phyloP scores from a whole-genome alignment of 352 stramenopile species.

The Globisporangium camurandrum region DNA sequence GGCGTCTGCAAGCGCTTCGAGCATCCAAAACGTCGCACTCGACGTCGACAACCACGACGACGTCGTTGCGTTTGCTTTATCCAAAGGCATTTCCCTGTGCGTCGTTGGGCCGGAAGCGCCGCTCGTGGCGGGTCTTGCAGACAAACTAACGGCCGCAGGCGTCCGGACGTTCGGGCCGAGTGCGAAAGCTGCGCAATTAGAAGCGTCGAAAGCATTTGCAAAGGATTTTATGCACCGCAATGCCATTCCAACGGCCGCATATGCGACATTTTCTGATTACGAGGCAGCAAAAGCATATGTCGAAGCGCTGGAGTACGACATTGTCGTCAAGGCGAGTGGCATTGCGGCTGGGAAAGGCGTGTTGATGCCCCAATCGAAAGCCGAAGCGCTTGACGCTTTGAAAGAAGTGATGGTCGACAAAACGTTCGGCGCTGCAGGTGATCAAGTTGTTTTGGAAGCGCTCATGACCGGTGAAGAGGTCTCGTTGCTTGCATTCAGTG shows the following conservation, averaged over 20 bases:
- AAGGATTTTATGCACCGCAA: constrained; percentile 99
- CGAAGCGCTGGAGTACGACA: constrained; percentile 88
- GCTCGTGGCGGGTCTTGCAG: constrained; percentile 93
- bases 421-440: constrained; percentile 92
- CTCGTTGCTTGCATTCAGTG: constrained; percentile 96
- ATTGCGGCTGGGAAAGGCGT: constrained; percentile 99
- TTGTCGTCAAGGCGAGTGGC: constrained; percentile 99
- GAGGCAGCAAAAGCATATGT: constrained; percentile 90
- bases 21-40: constrained; percentile 81
- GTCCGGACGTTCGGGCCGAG: constrained; percentile 96
- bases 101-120: constrained; percentile 97
- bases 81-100: constrained; percentile 92
- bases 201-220: constrained; percentile 97
- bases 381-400: constrained; percentile 89
- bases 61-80: constrained; percentile 68
- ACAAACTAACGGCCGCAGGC: constrained; percentile 88
- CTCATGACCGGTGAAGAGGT: constrained; percentile 97
- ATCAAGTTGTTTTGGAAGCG: constrained; percentile 98
- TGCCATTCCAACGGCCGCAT: constrained; percentile 96
- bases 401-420: constrained; percentile 97
- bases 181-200: constrained; percentile 91
- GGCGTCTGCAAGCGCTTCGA: constrained; percentile 18
- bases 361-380: constrained; percentile 91
- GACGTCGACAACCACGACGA: constrained; percentile 46
- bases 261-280: constrained; percentile 95